Base-by-base conservation (phyloP, 2,329 filamentous ascomycete genomes). In the Monosporascus sp. region DNA sequence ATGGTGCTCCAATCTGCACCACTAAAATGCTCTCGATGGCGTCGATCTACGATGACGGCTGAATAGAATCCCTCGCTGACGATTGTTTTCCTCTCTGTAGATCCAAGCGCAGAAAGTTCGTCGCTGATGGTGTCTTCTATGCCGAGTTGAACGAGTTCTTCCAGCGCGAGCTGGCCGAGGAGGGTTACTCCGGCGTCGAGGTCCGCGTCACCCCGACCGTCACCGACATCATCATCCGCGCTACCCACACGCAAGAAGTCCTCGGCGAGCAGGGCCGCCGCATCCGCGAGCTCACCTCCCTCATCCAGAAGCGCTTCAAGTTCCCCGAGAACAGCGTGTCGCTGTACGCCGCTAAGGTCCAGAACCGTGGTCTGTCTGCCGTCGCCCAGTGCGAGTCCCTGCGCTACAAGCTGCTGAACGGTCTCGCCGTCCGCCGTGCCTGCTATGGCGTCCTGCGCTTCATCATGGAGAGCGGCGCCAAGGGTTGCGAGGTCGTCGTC, bases 111-210 rank as follows among this genome's bases (percentile, higher is more conserved):
- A 89, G 89, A 85, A 93, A 93, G 87, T 93, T 92, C 82, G 88
- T 93, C 75, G 89, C 88, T 68, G 94, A 99, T 80, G 94, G 94
- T 87, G 94, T 99, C 74, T 99, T 99, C 90, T 99, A 97, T 81
- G 94, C 94, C 84, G 94, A 99, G 83, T 84, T 99, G 79, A 99
- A 99, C 88, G 94, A 99, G 84, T 99, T 99, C 89, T 99, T 99
- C 91, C 94, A 97, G 87, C 93, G 94, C 79, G 94, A 99, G 83
- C 85, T 99, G 76, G 94, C 94, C 75, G 94, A 99, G 87, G 95
- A 99, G 84, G 94, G 94, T 71, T 99, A 99, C 87, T 99, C 94
- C 55, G 94, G 94, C 77, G 94, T 99, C 77, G 95, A 99, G 84
- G 94, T 99, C 82, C 91, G 95, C 84, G 94, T 99, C 70, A 99